Conservation (phyloP, 2,329 filamentous ascomycete genomes). For the Scopulariopsis brevicaulis region DNA sequence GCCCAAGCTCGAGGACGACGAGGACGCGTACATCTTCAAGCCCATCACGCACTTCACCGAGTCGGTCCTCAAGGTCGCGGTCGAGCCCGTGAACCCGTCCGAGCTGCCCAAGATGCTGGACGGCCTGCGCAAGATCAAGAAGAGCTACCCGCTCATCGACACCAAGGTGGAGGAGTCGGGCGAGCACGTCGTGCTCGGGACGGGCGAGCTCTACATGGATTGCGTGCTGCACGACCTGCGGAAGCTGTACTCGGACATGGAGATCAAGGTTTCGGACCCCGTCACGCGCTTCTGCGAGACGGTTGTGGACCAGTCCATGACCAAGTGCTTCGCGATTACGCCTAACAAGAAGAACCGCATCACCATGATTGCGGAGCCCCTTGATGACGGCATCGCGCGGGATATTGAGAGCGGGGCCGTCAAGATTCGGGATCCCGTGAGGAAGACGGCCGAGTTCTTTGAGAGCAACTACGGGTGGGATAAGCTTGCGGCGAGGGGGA, state of each 20-base stretch:
- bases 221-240: conserved; percentile 93
- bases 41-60: conserved; percentile 92
- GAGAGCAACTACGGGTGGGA: conserved; percentile 97
- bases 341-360: conserved; percentile 99
- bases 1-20: conserved; percentile 68
- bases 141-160: conserved; percentile 88
- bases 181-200: conserved; percentile 89
- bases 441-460: conserved; percentile 92
- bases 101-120: conserved; percentile 98
- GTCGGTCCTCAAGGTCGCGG: conserved; percentile 93
- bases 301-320: conserved; percentile 91
- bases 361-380: conserved; percentile 93
- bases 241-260: conserved; percentile 94
- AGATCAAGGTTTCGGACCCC: conserved; percentile 96
- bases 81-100: conserved; percentile 95
- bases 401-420: conserved; percentile 90
- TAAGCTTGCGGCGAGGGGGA: conserved; percentile 82
- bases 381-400: conserved; percentile 87
- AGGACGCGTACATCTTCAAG: conserved; percentile 91
- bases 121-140: conserved; percentile 91
- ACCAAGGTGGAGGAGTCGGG: conserved; percentile 98
- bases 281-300: conserved; percentile 98
- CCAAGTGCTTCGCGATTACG: conserved; percentile 94
- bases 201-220: conserved; percentile 99
- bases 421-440: conserved; percentile 83